Evolutionary conservation across 2,329 filamentous ascomycete genomes (phyloP).

Genomic region (Pseudophaeomoniella oleicola): DNA sequence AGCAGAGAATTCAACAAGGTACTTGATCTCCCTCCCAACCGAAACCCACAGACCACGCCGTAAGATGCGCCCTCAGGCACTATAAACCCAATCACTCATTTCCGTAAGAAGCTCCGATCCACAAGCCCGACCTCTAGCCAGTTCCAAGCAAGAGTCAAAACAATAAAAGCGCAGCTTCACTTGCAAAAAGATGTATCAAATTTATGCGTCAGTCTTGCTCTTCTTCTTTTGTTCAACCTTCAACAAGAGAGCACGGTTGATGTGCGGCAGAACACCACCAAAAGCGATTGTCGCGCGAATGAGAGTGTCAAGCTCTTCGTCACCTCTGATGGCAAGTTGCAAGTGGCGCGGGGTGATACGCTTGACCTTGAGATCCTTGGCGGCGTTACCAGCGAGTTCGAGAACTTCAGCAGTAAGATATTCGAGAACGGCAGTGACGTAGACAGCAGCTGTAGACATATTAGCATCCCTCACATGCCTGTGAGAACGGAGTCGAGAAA

Average conservation of each 20-base stretch:
- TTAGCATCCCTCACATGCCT: no score
- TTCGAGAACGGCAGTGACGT: constrained; percentile 94
- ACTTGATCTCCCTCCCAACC: neutral
- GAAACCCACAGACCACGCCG: neutral
- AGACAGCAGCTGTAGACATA: constrained; percentile 68
- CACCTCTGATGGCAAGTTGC: constrained; percentile 93
- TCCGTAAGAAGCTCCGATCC: neutral
- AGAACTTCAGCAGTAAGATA: constrained; percentile 97
- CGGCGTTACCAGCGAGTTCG: constrained; percentile 93
- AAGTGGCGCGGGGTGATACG: constrained; percentile 96
- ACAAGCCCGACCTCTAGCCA: neutral
- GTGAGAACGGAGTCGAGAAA: constrained; percentile 4
- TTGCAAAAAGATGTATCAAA: neutral
- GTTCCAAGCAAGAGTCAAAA: no score
- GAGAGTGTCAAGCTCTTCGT: constrained; percentile 94
- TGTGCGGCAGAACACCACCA: constrained; percentile 94
- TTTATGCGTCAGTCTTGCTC: constrained; percentile 37
- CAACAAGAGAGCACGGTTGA: constrained; percentile 89
- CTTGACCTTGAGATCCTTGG: constrained; percentile 99
- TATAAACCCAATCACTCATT: neutral
- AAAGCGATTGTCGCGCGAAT: constrained; percentile 97
- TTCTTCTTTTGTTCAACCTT: constrained; percentile 99
- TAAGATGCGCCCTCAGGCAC: neutral
- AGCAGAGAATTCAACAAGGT: neutral
- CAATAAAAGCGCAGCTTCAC: no score